Conservation (phyloP, 805 yeast species). For the Sugiyamaella marilandica region DNA sequence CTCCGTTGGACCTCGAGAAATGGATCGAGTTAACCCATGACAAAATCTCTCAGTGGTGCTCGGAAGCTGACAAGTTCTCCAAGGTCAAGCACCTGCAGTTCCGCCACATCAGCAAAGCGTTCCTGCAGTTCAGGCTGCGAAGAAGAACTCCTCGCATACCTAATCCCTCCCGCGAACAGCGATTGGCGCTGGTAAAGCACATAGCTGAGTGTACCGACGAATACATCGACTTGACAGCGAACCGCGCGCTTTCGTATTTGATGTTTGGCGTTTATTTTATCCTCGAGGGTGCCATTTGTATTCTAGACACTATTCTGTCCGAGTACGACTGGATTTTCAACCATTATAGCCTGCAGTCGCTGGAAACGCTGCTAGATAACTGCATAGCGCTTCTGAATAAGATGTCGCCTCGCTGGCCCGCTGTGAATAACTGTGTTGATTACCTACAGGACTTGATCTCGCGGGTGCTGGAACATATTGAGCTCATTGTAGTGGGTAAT, state of each 20-base stretch:
- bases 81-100: neutral
- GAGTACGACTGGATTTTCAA: conserved; percentile 1
- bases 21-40: neutral
- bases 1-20: neutral
- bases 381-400: neutral
- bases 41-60: neutral
- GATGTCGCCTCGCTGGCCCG: neutral
- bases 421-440: neutral
- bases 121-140: neutral
- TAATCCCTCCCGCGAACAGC: neutral
- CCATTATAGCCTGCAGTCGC: conserved; percentile 1
- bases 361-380: neutral
- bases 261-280: neutral
- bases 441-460: neutral
- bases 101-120: neutral
- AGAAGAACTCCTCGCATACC: neutral
- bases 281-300: neutral
- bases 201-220: neutral
- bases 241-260: neutral
- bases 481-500: neutral
- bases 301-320: neutral
- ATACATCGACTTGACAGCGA: neutral
- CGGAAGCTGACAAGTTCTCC: conserved; percentile 1
- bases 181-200: neutral
- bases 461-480: neutral